Conservation (phyloP, 139 green algal genomes). For the Nannochloris sp. region DNA sequence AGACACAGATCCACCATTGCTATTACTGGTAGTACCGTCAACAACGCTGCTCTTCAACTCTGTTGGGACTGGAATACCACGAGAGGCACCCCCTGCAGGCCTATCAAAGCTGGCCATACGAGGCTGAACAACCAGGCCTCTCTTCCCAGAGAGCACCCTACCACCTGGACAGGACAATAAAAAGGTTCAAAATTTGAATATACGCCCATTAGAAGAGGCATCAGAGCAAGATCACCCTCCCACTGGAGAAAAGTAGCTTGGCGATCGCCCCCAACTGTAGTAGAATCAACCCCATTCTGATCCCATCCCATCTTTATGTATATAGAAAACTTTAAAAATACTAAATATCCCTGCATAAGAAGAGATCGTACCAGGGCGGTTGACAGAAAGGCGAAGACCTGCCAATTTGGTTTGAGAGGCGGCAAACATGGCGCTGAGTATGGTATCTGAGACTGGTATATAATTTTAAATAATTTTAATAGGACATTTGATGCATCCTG, state of each 20-base stretch:
- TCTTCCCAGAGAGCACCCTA: too few species aligned
- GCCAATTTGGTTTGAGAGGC: neutral
- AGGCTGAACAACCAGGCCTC: neutral
- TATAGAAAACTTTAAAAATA: neutral
- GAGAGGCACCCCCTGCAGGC: conserved; percentile 13
- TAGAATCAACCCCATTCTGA: too few species aligned
- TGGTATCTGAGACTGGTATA: neutral
- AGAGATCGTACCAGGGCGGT: neutral
- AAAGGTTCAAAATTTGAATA: too few species aligned
- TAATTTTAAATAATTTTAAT: too few species aligned
- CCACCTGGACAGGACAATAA: too few species aligned
- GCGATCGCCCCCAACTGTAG: too few species aligned
- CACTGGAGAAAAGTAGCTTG: too few species aligned
- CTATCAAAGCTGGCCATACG: neutral
- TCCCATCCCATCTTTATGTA: too few species aligned
- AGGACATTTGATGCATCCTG: too few species aligned
- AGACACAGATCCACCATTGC: neutral
- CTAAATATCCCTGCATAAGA: neutral
- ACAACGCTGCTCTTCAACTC: neutral
- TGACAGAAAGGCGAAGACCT: neutral
- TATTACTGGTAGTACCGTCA: neutral
- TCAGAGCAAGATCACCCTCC: too few species aligned
- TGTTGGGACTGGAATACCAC: conserved; percentile 2
- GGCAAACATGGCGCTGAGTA: neutral
- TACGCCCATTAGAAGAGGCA: too few species aligned